These are phyloP conservation scores for Theobroma cacao DNA, from an alignment of 345 rosid genomes.

Conservation along the genomic window DNA sequence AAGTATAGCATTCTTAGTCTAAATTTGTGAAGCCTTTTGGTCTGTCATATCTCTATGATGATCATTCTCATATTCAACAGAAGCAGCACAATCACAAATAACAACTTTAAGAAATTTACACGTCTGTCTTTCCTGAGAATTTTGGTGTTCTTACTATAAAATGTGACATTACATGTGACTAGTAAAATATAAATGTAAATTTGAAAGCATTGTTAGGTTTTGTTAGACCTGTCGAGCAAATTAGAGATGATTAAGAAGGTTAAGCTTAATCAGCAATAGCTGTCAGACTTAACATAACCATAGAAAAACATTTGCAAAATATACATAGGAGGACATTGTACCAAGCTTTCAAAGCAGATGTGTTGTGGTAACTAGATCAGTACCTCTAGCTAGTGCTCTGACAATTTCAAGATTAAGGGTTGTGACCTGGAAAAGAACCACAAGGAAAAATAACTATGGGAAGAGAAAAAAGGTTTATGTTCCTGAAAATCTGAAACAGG, in stretches of 20 bases:
- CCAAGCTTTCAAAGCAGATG: not conserved
- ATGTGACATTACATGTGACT: not conserved
- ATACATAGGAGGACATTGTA: not conserved
- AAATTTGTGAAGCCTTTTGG: not conserved
- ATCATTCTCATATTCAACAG: not conserved
- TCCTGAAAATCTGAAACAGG: not conserved
- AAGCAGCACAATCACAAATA: not conserved
- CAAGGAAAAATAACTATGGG: not conserved
- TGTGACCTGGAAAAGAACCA: conserved; percentile 54
- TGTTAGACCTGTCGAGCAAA: not conserved
- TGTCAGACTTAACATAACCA: not conserved
- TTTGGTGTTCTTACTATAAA: conserved; percentile 1
- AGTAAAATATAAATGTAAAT: not conserved
- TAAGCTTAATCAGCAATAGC: not conserved
- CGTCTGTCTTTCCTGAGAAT: not conserved
- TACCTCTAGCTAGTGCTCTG: conserved; percentile 91
- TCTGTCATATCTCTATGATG: not conserved
- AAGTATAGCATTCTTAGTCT: not conserved
- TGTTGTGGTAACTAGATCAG: conserved; percentile 9
- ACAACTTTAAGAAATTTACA: not conserved
- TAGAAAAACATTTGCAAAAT: not conserved
- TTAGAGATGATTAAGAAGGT: not conserved
- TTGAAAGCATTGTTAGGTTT: not conserved
- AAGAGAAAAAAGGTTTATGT: not conserved
- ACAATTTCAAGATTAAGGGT: conserved; percentile 88